phyloP scores from a whole-genome alignment of 495 filamentous ascomycete genomes.

The Penicilliopsis zonata region DNA sequence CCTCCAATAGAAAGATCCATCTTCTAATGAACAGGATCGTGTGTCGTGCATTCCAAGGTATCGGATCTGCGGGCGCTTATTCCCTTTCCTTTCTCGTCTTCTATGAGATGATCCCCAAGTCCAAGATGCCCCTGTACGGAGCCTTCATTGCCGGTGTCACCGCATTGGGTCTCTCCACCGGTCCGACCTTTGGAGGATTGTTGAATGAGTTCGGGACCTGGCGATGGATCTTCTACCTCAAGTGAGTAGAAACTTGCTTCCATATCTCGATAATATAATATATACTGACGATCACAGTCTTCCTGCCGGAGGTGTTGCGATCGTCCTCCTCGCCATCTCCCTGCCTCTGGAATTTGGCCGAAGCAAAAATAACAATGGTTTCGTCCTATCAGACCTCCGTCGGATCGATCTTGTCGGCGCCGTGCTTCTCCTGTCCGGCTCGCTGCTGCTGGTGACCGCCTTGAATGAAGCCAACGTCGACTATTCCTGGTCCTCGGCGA shows the following conservation, averaged over 20 bases:
- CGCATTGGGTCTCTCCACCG: slow-evolving; percentile 22
- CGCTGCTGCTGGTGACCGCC: slow-evolving; percentile 43
- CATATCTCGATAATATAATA: too few species aligned
- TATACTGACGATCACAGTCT: too few species aligned
- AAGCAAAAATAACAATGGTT: background rate
- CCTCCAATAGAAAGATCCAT: background rate
- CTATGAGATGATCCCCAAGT: slow-evolving; percentile 36
- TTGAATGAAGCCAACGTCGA: slow-evolving; percentile 45
- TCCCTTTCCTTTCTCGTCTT: slow-evolving; percentile 35
- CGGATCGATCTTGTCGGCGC: slow-evolving; percentile 47
- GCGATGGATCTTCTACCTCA: slow-evolving; percentile 55
- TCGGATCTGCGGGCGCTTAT: slow-evolving; percentile 43
- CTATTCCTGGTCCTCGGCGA: slow-evolving; percentile 24
- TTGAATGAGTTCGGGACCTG: slow-evolving; percentile 42
- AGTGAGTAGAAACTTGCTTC: too few species aligned
- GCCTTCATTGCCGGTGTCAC: slow-evolving; percentile 34
- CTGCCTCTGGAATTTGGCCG: slow-evolving; percentile 6
- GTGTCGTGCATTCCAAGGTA: slow-evolving; percentile 43
- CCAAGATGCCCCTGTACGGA: slow-evolving; percentile 31
- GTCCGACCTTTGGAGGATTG: slow-evolving; percentile 49
- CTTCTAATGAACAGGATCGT: slow-evolving; percentile 28
- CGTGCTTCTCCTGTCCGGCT: slow-evolving; percentile 37
- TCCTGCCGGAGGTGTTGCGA: slow-evolving; percentile 1
- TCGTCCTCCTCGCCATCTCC: slow-evolving; percentile 4
- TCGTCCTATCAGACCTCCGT: too few species aligned